These are phyloP conservation scores for Trichoderma simmonsii DNA, from an alignment of 2,329 filamentous ascomycete genomes.

Conservation along the genomic window DNA sequence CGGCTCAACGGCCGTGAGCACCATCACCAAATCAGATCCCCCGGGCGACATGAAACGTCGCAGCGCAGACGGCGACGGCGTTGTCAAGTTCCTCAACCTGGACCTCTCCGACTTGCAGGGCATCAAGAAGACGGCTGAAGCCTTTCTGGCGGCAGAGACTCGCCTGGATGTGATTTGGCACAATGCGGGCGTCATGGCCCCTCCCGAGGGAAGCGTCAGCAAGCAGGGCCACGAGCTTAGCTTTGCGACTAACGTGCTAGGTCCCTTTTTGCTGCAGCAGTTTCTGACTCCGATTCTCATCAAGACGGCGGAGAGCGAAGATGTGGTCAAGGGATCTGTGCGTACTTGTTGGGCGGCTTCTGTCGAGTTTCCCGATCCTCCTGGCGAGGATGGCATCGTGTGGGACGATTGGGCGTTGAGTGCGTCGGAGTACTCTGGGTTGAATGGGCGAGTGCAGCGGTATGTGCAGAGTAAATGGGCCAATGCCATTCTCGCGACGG, in stretches of 20 bases:
- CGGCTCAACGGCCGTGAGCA: constrained; percentile 40
- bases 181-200: constrained; percentile 41
- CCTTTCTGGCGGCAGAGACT: constrained; percentile 25
- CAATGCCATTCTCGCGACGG: constrained; percentile 5
- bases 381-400: constrained; percentile 25
- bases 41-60: constrained; percentile 39
- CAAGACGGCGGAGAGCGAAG: not conserved
- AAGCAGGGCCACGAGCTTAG: constrained; percentile 40
- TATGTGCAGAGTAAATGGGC: constrained; percentile 10
- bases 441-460: constrained; percentile 21
- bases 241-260: constrained; percentile 39
- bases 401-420: constrained; percentile 23
- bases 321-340: not conserved
- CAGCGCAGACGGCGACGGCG: constrained; percentile 43
- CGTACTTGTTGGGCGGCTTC: not conserved
- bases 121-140: constrained; percentile 29
- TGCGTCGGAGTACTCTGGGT: not conserved
- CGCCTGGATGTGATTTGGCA: constrained; percentile 28
- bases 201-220: constrained; percentile 36
- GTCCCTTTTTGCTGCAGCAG: constrained; percentile 37
- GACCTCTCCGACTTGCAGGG: constrained; percentile 37
- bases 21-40: constrained; percentile 38
- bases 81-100: constrained; percentile 38
- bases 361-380: not conserved
- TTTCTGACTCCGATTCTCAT: constrained; percentile 19